Base-by-base conservation (phyloP, 2,329 filamentous ascomycete species). In the Rutstroemia sp. region DNA sequence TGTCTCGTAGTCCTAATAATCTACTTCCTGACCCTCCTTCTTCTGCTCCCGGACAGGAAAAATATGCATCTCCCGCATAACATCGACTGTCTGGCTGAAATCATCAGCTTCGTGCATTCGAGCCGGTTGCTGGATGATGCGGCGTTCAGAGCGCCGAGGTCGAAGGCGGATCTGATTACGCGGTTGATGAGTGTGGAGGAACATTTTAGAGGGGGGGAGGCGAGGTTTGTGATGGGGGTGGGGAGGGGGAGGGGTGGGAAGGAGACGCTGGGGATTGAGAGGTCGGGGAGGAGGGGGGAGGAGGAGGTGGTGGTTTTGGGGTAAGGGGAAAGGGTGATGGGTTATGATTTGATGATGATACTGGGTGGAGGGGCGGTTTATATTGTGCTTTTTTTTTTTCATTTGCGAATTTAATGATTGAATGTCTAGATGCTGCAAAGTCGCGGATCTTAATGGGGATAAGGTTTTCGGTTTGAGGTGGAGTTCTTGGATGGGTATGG, bases 61-160 rank as follows among this genome's bases (percentile, higher is more conserved):
- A 75, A 78, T 41, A 82, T 84, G 62, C 75, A 84, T 44, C 78
- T 95, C 1, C 89, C 90, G 0, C 90, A 95, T 68, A 78, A 78
- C 5, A 83, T 88, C 42, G 81, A 78, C 58, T 89, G 81, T 48
- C 76, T 95, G 17, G 87, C 88, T 1, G 89, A 92, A 68, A 76
- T 92, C 21, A 79, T 95, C 63, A 86, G 83, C 66, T 92, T 92
- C 68, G 76, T 92, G 44, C 83, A 88, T 58, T 84, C 86, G 63
- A 85, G 84, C 45, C 85, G 86, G 23, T 75, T 95, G 17, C 75
- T 89, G 2, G 76, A 80, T 5, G 91, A 96, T 66, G 78, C 83
- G 9, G 81, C 87, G 0, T 92, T 96, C 68, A 78, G 83, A 51
- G 80, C 84, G 39, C 82, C 86, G 2, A 76, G 78, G 27, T 84